Percentiles rank a stretch among this genome's conserved stretches.
phyloP scores from a whole-genome alignment of 805 yeast species.

The Ogataea saltuana region DNA sequence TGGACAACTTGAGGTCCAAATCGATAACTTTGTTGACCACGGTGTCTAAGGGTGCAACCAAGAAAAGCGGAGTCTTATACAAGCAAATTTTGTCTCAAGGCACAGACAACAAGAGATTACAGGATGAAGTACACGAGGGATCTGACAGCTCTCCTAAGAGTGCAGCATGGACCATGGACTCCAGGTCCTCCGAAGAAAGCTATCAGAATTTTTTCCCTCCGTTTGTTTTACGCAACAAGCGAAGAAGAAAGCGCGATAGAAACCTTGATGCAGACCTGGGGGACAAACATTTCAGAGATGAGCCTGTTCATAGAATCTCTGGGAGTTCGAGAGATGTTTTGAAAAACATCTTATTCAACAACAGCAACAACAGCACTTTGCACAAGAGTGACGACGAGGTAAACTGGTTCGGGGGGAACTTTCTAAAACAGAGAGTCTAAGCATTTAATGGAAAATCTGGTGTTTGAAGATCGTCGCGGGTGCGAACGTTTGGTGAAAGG shows the following conservation, averaged over 20 bases:
- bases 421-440: slow-evolving; percentile 19
- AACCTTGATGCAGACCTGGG: background rate
- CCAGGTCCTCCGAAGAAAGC: slow-evolving; percentile 15
- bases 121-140: background rate
- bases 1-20: slow-evolving; percentile 13
- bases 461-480: no score
- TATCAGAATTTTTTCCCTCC: slow-evolving; percentile 10
- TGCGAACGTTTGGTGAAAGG: no score
- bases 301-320: background rate
- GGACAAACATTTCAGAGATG: slow-evolving; percentile 9
- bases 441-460: no score
- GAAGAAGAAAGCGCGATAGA: slow-evolving; percentile 11
- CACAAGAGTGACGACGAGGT: slow-evolving; percentile 25
- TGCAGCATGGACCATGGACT: slow-evolving; percentile 2
- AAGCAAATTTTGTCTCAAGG: background rate
- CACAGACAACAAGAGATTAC: slow-evolving; percentile 1
- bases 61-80: slow-evolving; percentile 1
- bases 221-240: slow-evolving; percentile 6
- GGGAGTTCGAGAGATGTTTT: slow-evolving; percentile 14
- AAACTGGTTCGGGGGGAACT: slow-evolving; percentile 30
- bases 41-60: slow-evolving; percentile 20
- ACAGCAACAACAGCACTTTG: slow-evolving; percentile 13
- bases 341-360: slow-evolving; percentile 10
- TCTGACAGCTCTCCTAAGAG: no score
- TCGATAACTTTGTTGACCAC: slow-evolving; percentile 25